Evolutionary conservation across 2,329 filamentous ascomycete species (phyloP).

Genomic region (Aspergillus ochraceoroseus): DNA sequence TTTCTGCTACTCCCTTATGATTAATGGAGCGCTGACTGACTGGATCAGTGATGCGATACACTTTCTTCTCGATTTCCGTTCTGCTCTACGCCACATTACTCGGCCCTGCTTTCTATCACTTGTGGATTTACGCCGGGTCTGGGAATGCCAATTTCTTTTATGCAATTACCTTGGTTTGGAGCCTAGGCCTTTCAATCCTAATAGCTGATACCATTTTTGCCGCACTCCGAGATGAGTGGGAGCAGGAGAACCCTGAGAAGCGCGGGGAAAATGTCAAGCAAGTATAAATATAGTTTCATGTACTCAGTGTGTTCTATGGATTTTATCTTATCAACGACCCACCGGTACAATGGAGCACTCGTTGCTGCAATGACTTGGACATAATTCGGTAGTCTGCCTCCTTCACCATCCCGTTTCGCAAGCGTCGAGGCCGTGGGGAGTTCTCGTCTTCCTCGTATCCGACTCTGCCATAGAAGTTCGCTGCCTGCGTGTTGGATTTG

Average conservation of each 20-base stretch:
- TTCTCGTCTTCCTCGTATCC: constrained; percentile 52
- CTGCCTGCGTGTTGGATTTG: constrained; percentile 47
- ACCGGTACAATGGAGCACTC: too few species aligned
- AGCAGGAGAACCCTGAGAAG: constrained; percentile 84
- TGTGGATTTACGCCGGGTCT: constrained; percentile 97
- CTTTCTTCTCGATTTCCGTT: constrained; percentile 76
- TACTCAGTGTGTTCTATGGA: neutral
- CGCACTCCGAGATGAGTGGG: constrained; percentile 85
- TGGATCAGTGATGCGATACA: constrained; percentile 74
- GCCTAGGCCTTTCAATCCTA: constrained; percentile 77
- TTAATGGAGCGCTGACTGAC: constrained; percentile 26
- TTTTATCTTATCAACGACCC: too few species aligned
- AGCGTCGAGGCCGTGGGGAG: constrained; percentile 47
- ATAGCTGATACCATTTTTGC: constrained; percentile 86
- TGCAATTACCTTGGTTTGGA: constrained; percentile 98
- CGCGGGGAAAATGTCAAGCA: constrained; percentile 81
- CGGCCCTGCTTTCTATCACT: constrained; percentile 89
- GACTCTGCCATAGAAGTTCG: constrained; percentile 47
- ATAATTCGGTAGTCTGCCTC: constrained; percentile 52
- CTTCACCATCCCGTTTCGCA: constrained; percentile 49
- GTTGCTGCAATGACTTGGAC: constrained; percentile 41
- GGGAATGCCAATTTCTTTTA: constrained; percentile 99
- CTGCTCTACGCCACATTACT: constrained; percentile 83
- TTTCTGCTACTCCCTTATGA: constrained; percentile 15
- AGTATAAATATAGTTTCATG: constrained; percentile 52